phyloP scores from a whole-genome alignment of 164 flowering plant species.

The Umbilicus rupestris region DNA sequence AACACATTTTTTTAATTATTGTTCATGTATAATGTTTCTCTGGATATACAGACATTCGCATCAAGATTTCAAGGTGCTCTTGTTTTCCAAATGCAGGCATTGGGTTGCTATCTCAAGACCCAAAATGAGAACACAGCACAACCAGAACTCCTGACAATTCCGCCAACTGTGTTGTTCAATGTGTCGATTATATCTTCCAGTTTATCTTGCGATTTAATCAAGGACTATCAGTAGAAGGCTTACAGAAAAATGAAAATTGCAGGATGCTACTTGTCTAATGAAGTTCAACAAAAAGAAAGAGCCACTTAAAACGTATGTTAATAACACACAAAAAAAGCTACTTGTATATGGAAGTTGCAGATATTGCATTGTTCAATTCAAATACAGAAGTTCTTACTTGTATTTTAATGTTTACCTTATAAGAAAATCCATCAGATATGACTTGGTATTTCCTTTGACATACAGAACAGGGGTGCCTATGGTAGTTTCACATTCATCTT shows the following conservation, averaged over 20 bases:
- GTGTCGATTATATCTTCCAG: not conserved
- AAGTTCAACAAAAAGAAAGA: constrained; percentile 1
- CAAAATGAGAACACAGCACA: not conserved
- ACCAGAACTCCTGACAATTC: not conserved
- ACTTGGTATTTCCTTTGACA: too few relatives aligned
- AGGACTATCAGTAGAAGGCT: not conserved
- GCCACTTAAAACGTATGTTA: too few relatives aligned
- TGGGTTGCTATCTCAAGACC: not conserved
- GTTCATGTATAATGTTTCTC: not conserved
- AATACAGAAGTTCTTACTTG: too few relatives aligned
- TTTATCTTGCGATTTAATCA: not conserved
- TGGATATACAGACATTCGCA: not conserved
- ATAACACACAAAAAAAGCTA: too few relatives aligned
- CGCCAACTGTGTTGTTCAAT: not conserved
- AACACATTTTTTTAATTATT: not conserved
- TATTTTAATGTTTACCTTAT: too few relatives aligned
- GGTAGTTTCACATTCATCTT: constrained; percentile 12
- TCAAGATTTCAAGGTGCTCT: not conserved
- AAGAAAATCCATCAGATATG: too few relatives aligned
- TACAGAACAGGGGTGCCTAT: constrained; percentile 26
- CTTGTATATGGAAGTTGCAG: too few relatives aligned
- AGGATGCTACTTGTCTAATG: not conserved
- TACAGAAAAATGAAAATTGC: not conserved
- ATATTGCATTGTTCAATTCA: too few relatives aligned
- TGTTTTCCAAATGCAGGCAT: not conserved